Percentiles rank a stretch among this genome's conserved stretches.
These are phyloP conservation scores for Sporothrix brunneoviolacea DNA, from an alignment of 2,329 filamentous ascomycete species.

Conservation along the genomic window DNA sequence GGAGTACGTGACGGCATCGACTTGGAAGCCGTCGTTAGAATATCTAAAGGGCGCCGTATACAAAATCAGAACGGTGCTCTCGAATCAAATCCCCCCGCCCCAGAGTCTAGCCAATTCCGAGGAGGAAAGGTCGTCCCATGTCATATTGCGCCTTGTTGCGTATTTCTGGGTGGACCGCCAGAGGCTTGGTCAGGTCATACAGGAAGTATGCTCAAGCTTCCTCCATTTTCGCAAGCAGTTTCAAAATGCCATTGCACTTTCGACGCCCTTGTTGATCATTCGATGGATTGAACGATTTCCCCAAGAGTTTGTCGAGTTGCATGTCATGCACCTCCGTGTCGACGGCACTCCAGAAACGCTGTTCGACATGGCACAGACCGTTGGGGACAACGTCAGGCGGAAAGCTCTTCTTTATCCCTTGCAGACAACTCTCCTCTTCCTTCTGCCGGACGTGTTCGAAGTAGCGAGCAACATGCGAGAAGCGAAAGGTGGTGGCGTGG, in stretches of 20 bases:
- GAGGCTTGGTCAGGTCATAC: constrained; percentile 55
- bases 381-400: constrained; percentile 50
- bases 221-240: constrained; percentile 58
- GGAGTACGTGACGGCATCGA: constrained; percentile 59
- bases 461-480: constrained; percentile 62
- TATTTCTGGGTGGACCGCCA: constrained; percentile 59
- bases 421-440: constrained; percentile 55
- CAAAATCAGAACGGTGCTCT: constrained; percentile 39
- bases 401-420: constrained; percentile 54
- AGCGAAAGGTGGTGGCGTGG: constrained; percentile 53
- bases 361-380: constrained; percentile 61
- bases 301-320: constrained; percentile 57
- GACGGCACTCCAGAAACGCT: constrained; percentile 60
- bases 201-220: constrained; percentile 61
- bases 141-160: constrained; percentile 52
- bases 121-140: constrained; percentile 46
- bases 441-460: constrained; percentile 63
- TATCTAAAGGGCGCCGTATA: constrained; percentile 49
- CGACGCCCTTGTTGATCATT: constrained; percentile 56
- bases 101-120: constrained; percentile 35
- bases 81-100: constrained; percentile 32
- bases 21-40: constrained; percentile 54
- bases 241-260: constrained; percentile 57
- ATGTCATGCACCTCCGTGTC: constrained; percentile 53
- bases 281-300: constrained; percentile 62